Evolutionary conservation across 345 rosid genomes (phyloP), one percentile per base, ranked within the genome.

Genomic region (Eucalyptus marginata): DNA sequence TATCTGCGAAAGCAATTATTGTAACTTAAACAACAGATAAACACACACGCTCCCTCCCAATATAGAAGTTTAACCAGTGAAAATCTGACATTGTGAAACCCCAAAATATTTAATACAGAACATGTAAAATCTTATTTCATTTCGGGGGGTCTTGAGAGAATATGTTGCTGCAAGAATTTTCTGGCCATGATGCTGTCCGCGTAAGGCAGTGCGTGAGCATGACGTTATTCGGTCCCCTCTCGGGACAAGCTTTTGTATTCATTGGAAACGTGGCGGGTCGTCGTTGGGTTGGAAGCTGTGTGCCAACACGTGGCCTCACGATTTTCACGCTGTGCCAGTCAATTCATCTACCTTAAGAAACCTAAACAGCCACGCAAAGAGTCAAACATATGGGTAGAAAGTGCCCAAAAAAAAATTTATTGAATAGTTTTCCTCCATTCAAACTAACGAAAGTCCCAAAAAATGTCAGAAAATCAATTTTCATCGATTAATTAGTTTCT

Each of bases 391-490:
- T 27, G 33, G 6, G 15, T 27, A 59, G 1, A 59, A 59, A 59
- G 29, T 59, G 14, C 81, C 24, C 2, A 62, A 62, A 18, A 68
- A 40, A 64, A 7, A 4, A 15, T 10, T 4, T 71, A 5, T 71
- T 7, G 14, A 76, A 22, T 20, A 20, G 2, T 36, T 10, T 36
- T 36, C 27, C 46, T 7, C 43, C 7, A 6, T 17, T 3, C 47
- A 76, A 36, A 76, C 4, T 7, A 0, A 3, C 3, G 13, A 36
- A 76, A 36, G 46, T 68, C 44, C 0, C 0, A 17, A 31, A 33
- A 68, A 17, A 4, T 3, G 20, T 71, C 25, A 8, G 24, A 20
- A 36, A 36, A 36, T 36, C 46, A 76, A 10, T 36, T 76, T 76
- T 20, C 29, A 76, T 76, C 27, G 2, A 20, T 44, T 4, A 40